phyloP scores from a whole-genome alignment of 257 asterid species.

The Capsicum baccatum region DNA sequence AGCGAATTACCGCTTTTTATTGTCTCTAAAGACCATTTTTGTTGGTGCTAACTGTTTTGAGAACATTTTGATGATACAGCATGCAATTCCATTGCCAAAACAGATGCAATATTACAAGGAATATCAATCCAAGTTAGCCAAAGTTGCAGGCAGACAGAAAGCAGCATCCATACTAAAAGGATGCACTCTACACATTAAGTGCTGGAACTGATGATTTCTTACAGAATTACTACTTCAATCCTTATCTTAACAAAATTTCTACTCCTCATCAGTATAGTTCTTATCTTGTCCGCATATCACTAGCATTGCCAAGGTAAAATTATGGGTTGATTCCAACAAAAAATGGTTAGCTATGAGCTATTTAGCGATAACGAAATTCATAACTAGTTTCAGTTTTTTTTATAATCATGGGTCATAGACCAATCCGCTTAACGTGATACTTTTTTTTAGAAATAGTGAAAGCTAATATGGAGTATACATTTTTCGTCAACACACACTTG shows the following conservation, averaged over 20 bases:
- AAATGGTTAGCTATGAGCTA: not conserved
- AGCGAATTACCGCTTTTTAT: not conserved
- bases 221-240: constrained; percentile 87
- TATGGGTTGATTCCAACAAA: too few species aligned
- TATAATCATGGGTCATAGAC: too few species aligned
- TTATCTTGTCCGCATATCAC: constrained; percentile 59
- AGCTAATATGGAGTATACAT: too few species aligned
- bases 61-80: constrained; percentile 47
- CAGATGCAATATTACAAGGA: constrained; percentile 75
- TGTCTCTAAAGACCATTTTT: not conserved
- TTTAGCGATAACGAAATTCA: not conserved
- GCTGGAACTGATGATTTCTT: constrained; percentile 83
- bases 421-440: too few species aligned
- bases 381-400: not conserved
- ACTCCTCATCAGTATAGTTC: constrained; percentile 78
- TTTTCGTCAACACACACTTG: not conserved
- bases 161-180: constrained; percentile 62
- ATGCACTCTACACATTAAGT: constrained; percentile 63
- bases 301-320: constrained; percentile 59
- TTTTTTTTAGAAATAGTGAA: too few species aligned
- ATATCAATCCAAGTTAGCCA: constrained; percentile 69
- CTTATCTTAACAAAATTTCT: constrained; percentile 62
- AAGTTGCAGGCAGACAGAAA: constrained; percentile 59
- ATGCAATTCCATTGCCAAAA: constrained; percentile 72
- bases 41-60: not conserved